Conservation (phyloP, 2,329 filamentous ascomycete species). For the Daldinia eschscholtzii region DNA sequence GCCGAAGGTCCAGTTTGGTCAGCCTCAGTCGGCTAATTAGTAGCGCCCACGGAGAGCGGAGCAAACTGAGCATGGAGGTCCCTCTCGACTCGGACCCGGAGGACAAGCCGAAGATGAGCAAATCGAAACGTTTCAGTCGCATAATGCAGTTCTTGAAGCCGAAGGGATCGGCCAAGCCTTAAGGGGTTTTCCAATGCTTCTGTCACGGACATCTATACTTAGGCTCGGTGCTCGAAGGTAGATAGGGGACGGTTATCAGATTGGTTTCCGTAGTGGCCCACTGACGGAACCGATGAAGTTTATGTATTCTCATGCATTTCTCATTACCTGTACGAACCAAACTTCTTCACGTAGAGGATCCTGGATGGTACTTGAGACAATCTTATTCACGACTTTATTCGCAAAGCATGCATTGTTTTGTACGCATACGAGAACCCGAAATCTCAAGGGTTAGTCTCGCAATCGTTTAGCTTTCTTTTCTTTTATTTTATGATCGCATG, state of each 20-base stretch:
- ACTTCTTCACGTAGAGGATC: conserved; percentile 23
- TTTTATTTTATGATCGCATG: conserved; percentile 47
- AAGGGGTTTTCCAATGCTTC: conserved; percentile 24
- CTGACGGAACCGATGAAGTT: conserved; percentile 40
- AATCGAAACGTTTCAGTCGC: conserved; percentile 76
- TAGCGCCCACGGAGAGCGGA: conserved; percentile 79
- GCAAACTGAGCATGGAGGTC: conserved; percentile 79
- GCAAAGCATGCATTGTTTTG: conserved; percentile 31
- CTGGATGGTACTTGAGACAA: conserved; percentile 30
- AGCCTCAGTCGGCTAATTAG: conserved; percentile 83
- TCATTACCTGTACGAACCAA: conserved; percentile 30
- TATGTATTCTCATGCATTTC: conserved; percentile 44
- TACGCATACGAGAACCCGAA: conserved; percentile 37
- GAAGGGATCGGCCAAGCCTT: conserved; percentile 57
- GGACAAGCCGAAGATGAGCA: conserved; percentile 71
- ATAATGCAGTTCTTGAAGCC: conserved; percentile 85
- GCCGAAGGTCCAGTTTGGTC: conserved; percentile 80
- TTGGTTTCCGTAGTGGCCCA: conserved; percentile 11
- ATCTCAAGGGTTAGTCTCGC: conserved; percentile 36
- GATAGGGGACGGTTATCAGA: conserved; percentile 10
- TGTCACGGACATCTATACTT: conserved; percentile 15
- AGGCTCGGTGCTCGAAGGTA: conserved; percentile 3
- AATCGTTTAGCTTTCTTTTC: conserved; percentile 36
- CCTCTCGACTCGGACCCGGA: conserved; percentile 67
- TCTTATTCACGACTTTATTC: conserved; percentile 37